These are phyloP conservation scores for Kandelia obovata DNA, from an alignment of 345 rosid species.

Conservation along the genomic window DNA sequence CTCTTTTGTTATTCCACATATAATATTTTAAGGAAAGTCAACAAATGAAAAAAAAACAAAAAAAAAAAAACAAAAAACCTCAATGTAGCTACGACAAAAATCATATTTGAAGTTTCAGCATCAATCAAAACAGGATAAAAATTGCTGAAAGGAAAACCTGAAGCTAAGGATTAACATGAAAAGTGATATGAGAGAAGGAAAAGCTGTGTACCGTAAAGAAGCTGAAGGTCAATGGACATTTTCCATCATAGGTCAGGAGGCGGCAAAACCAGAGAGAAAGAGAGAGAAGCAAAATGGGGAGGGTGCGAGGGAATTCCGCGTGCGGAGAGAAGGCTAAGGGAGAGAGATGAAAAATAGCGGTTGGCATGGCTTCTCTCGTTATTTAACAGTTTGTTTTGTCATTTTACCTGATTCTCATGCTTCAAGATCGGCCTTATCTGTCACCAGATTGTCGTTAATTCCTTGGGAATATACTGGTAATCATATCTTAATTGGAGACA, in stretches of 20 bases:
- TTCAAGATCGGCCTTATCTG: constrained; percentile 16
- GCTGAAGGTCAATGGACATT: constrained; percentile 10
- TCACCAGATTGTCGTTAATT: not conserved
- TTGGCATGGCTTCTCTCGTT: constrained; percentile 19
- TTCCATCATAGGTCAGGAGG: constrained; percentile 16
- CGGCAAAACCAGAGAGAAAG: constrained; percentile 11
- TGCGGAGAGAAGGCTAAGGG: constrained; percentile 1
- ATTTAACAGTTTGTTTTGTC: not conserved
- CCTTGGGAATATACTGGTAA: not conserved
- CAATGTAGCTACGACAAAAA: too few species aligned
- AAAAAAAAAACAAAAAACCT: too few species aligned
- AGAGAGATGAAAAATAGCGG: constrained; percentile 21
- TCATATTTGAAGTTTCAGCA: too few species aligned
- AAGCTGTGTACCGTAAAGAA: constrained; percentile 12
- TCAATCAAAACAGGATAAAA: too few species aligned
- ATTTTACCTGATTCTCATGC: constrained; percentile 21
- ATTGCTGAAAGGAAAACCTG: too few species aligned
- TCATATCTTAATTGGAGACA: not conserved
- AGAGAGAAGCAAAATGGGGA: not conserved
- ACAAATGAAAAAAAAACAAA: too few species aligned
- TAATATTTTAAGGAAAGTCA: too few species aligned
- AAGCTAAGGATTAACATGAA: too few species aligned
- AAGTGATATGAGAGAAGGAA: not conserved
- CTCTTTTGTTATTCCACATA: too few species aligned
- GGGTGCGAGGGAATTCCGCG: not conserved